A percentile compares a stretch with the other conserved stretches of the same genome.
Conservation (phyloP, 495 filamentous ascomycete species). For the Pyrenopolyporus hunteri region DNA sequence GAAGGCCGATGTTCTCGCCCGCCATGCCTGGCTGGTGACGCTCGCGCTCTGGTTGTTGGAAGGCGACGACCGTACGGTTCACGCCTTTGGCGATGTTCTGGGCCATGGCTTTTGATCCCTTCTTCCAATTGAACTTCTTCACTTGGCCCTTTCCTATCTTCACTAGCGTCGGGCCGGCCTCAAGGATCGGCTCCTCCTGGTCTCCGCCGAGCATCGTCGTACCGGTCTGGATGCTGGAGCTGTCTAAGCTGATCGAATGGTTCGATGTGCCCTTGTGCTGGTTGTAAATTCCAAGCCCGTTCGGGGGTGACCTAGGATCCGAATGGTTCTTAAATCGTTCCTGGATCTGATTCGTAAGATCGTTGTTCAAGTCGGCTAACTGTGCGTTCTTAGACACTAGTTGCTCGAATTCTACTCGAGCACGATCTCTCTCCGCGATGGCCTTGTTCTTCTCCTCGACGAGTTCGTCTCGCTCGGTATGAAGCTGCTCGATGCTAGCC, state of each 20-base stretch:
- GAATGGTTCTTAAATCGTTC: slow-evolving; percentile 78
- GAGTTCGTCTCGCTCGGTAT: slow-evolving; percentile 79
- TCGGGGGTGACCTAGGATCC: slow-evolving; percentile 59
- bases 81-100: slow-evolving; percentile 94
- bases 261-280: slow-evolving; percentile 75
- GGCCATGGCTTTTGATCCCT: slow-evolving; percentile 87
- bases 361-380: slow-evolving; percentile 90
- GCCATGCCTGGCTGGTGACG: slow-evolving; percentile 58
- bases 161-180: slow-evolving; percentile 83
- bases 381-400: slow-evolving; percentile 92
- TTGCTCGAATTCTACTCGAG: slow-evolving; percentile 93
- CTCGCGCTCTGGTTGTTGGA: slow-evolving; percentile 54
- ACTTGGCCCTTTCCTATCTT: slow-evolving; percentile 90
- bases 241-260: slow-evolving; percentile 64
- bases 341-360: slow-evolving; percentile 92
- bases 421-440: slow-evolving; percentile 83
- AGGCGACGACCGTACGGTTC: slow-evolving; percentile 74
- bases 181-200: slow-evolving; percentile 67
- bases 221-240: slow-evolving; percentile 56
- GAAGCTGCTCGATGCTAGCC: slow-evolving; percentile 80
- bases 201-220: slow-evolving; percentile 69
- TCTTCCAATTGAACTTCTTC: slow-evolving; percentile 99
- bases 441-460: slow-evolving; percentile 81
- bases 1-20: slow-evolving; percentile 63
- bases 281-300: slow-evolving; percentile 87